These are phyloP conservation scores for Hyaloscypha bicolor DNA, from an alignment of 495 filamentous ascomycete species.

Conservation along the genomic window DNA sequence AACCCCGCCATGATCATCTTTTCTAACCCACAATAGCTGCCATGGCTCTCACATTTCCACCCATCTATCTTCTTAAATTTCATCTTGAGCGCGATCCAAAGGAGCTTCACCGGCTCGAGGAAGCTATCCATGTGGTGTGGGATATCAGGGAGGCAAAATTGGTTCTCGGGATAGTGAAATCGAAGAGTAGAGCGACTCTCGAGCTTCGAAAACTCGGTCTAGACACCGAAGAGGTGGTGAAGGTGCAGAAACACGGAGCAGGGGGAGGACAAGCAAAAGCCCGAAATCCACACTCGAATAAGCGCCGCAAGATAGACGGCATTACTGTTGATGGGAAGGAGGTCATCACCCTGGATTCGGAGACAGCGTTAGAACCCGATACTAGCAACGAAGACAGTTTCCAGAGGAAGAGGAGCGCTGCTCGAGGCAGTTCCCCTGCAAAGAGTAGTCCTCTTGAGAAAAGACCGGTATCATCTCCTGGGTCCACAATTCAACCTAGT, in stretches of 20 bases:
- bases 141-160: slow-evolving; percentile 72
- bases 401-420: not conserved
- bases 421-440: not conserved
- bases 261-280: not conserved
- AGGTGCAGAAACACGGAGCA: not conserved
- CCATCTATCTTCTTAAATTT: slow-evolving; percentile 73
- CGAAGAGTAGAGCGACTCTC: slow-evolving; percentile 69
- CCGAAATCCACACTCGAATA: not conserved
- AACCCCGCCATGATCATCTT: slow-evolving; percentile 1
- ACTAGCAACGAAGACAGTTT: not conserved
- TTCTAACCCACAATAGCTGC: not conserved
- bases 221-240: slow-evolving; percentile 35
- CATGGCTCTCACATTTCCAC: slow-evolving; percentile 50
- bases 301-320: slow-evolving; percentile 19
- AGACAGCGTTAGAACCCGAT: slow-evolving; percentile 24
- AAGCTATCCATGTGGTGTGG: slow-evolving; percentile 68
- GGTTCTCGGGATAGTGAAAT: slow-evolving; percentile 70
- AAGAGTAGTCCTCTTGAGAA: not conserved
- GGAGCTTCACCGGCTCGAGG: slow-evolving; percentile 63
- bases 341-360: slow-evolving; percentile 35
- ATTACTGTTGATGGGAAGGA: slow-evolving; percentile 16
- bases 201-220: slow-evolving; percentile 71
- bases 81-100: slow-evolving; percentile 56
- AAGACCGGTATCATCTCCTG: too few relatives aligned
- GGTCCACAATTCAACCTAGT: not conserved